Evolutionary conservation across 495 filamentous ascomycete species (phyloP).

Genomic region (Xylaria flabelliformis): DNA sequence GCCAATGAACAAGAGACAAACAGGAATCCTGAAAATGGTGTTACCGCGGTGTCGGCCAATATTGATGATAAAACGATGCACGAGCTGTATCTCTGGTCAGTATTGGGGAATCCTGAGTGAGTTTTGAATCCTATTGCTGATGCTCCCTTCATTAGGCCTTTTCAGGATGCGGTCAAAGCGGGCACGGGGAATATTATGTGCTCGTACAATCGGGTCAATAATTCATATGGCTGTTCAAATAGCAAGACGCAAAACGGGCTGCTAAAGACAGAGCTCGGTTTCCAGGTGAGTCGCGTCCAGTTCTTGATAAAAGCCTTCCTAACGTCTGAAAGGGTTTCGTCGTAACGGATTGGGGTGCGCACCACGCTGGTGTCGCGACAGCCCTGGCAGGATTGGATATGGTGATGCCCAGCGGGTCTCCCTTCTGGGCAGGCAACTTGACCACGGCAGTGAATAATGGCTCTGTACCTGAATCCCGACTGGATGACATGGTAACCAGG

Average conservation of each 20-base stretch:
- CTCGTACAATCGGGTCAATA: conserved; percentile 72
- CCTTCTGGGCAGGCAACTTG: conserved; percentile 36
- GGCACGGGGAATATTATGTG: conserved; percentile 71
- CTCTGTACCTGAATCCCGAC: conserved; percentile 43
- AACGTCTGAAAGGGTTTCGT: conserved; percentile 44
- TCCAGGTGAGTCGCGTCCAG: conserved; percentile 58
- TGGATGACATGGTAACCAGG: conserved; percentile 58
- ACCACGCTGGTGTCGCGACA: conserved; percentile 51
- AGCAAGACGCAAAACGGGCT: conserved; percentile 65
- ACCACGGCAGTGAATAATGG: conserved; percentile 44
- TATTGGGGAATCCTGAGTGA: conserved; percentile 37
- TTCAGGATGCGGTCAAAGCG: conserved; percentile 68
- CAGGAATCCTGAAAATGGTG: conserved; percentile 55
- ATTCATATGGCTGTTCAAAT: conserved; percentile 69
- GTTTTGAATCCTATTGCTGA: not conserved
- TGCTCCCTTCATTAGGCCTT: conserved; percentile 53
- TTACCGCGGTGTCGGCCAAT: conserved; percentile 63
- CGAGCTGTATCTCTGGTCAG: conserved; percentile 71
- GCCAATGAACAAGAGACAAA: conserved; percentile 71
- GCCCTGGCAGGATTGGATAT: conserved; percentile 58
- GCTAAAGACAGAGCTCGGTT: conserved; percentile 70
- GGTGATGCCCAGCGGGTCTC: conserved; percentile 58
- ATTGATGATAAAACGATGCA: conserved; percentile 74
- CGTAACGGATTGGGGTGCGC: conserved; percentile 61
- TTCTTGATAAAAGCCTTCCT: conserved; percentile 33